phyloP scores from a whole-genome alignment of 202 grass and related monocot genomes.

The Setaria italica region DNA sequence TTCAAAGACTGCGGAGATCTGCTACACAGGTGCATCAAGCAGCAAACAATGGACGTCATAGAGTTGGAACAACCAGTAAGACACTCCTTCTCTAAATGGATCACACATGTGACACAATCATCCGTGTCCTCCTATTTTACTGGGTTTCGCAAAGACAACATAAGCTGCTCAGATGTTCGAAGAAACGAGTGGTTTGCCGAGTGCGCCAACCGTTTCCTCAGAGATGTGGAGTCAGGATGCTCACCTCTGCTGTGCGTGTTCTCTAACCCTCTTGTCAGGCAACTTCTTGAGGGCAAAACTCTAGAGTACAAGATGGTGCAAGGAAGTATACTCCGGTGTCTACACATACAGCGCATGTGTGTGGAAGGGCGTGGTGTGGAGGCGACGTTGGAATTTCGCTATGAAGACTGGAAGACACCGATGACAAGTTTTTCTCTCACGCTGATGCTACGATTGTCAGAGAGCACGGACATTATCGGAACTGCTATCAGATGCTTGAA shows the following conservation, averaged over 20 bases:
- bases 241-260: not conserved
- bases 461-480: too few species aligned
- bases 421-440: too few species aligned
- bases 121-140: not conserved
- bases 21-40: too few species aligned
- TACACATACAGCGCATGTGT: not conserved
- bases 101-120: not conserved
- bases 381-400: not conserved
- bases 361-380: not conserved
- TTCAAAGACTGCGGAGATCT: too few species aligned
- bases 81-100: not conserved
- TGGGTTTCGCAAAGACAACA: not conserved
- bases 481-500: too few species aligned
- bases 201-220: not conserved
- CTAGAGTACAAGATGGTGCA: not conserved
- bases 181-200: not conserved
- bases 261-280: not conserved
- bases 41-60: too few species aligned
- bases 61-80: not conserved
- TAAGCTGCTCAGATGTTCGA: not conserved
- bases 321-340: not conserved
- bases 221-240: not conserved
- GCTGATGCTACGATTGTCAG: too few species aligned
- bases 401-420: too few species aligned
- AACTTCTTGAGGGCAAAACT: constrained; percentile 1